These are phyloP conservation scores for Canna indica DNA, from an alignment of 176 grass and related monocot species.

Conservation along the genomic window DNA sequence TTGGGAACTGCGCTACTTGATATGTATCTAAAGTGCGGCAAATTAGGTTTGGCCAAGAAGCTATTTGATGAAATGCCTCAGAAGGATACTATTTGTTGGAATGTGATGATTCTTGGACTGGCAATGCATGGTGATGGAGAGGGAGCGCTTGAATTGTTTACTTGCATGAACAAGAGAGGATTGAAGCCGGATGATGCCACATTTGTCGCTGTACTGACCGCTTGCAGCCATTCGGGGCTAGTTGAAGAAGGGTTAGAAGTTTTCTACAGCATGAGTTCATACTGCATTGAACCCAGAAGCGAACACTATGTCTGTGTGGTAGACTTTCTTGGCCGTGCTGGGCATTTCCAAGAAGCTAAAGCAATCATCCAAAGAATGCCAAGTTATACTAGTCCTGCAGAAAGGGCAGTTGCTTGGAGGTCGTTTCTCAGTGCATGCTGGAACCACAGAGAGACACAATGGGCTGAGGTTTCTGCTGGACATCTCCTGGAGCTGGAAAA, in stretches of 20 bases:
- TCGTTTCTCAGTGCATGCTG: slow-evolving; percentile 18
- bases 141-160: slow-evolving; percentile 10
- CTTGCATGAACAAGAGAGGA: slow-evolving; percentile 5
- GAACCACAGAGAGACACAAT: slow-evolving; percentile 10
- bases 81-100: slow-evolving; percentile 18
- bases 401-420: slow-evolving; percentile 17
- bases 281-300: slow-evolving; percentile 8
- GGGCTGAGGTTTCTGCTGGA: slow-evolving; percentile 11
- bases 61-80: neutral
- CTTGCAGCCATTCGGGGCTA: slow-evolving; percentile 21
- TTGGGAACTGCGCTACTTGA: slow-evolving; percentile 23
- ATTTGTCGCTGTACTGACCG: slow-evolving; percentile 6
- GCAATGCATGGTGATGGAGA: slow-evolving; percentile 17
- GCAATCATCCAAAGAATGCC: slow-evolving; percentile 6
- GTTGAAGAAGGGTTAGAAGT: slow-evolving; percentile 12
- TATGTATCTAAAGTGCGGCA: slow-evolving; percentile 19
- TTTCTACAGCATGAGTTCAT: slow-evolving; percentile 12
- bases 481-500: slow-evolving; percentile 11
- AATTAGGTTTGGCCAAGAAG: slow-evolving; percentile 13
- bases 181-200: slow-evolving; percentile 16
- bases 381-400: neutral
- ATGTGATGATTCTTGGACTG: slow-evolving; percentile 24
- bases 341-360: slow-evolving; percentile 6
- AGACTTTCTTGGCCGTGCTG: slow-evolving; percentile 16
- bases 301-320: slow-evolving; percentile 15